These are phyloP conservation scores for Rasamsonia emersonii DNA, from an alignment of 2,329 filamentous ascomycete genomes.

Conservation along the genomic window DNA sequence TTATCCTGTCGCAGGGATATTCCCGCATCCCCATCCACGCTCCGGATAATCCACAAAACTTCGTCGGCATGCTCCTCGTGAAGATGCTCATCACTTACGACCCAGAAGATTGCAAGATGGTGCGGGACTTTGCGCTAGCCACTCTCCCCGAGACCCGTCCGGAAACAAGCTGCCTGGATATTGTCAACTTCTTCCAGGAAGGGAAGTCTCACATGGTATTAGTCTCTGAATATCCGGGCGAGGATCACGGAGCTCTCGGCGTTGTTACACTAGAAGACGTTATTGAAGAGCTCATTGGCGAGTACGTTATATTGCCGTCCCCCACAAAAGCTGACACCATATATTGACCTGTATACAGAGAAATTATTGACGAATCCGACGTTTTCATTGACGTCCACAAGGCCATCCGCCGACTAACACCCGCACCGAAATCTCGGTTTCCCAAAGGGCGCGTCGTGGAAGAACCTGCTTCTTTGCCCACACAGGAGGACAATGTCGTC, in stretches of 20 bases:
- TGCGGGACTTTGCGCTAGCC: constrained; percentile 84
- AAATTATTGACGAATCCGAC: constrained; percentile 98
- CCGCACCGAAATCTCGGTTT: constrained; percentile 70
- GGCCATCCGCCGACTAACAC: constrained; percentile 80
- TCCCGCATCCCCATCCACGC: constrained; percentile 92
- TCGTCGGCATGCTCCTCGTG: constrained; percentile 94
- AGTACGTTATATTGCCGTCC: constrained; percentile 51
- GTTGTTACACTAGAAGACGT: constrained; percentile 97
- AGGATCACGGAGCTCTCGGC: constrained; percentile 79
- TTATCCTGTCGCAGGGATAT: constrained; percentile 86
- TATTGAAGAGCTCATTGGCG: constrained; percentile 96
- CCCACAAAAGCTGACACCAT: constrained; percentile 1
- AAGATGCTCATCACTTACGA: constrained; percentile 99
- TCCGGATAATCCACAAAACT: constrained; percentile 73
- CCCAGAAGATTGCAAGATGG: constrained; percentile 78
- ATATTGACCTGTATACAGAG: constrained; percentile 45
- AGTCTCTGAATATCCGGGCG: constrained; percentile 84
- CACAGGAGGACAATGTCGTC: constrained; percentile 19
- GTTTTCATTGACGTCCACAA: constrained; percentile 98
- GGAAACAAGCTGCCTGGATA: constrained; percentile 93
- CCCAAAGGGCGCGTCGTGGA: constrained; percentile 47
- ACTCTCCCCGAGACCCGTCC: constrained; percentile 91
- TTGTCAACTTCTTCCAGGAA: constrained; percentile 99
- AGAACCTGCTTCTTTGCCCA: constrained; percentile 32
- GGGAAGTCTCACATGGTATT: constrained; percentile 98